Conservation (phyloP, 1,139 yeast species). For the Keqinozyma sinolaborantium region DNA sequence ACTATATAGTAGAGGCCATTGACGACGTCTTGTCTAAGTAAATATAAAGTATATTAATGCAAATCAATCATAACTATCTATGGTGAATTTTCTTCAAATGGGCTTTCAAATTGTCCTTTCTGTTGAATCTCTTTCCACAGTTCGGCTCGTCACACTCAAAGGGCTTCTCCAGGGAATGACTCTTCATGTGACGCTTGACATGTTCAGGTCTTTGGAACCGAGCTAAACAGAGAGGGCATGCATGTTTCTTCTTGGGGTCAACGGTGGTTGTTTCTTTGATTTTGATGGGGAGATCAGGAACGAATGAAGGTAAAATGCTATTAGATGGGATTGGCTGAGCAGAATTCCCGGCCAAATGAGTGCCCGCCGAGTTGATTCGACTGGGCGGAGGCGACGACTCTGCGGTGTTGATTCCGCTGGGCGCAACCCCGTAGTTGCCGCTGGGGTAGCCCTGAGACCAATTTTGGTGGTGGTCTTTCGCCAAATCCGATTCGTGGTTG, state of each 20-base stretch:
- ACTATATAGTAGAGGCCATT: conserved; percentile 30
- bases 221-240: conserved; percentile 74
- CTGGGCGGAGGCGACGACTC: no score
- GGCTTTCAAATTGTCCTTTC: conserved; percentile 66
- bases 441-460: neutral
- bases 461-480: neutral
- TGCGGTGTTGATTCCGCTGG: no score
- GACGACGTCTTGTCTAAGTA: conserved; percentile 28
- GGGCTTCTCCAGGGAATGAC: conserved; percentile 87
- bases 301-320: conserved; percentile 13
- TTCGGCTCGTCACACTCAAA: conserved; percentile 67
- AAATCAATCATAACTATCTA: conserved; percentile 4
- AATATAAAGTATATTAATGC: neutral
- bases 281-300: conserved; percentile 21
- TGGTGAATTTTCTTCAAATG: conserved; percentile 64
- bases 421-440: neutral
- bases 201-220: conserved; percentile 89
- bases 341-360: no score
- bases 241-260: conserved; percentile 63
- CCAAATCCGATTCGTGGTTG: no score
- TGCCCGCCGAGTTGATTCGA: no score
- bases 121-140: conserved; percentile 76
- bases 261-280: conserved; percentile 22
- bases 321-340: no score
- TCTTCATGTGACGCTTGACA: conserved; percentile 83